Evolutionary conservation across 2,329 filamentous ascomycete species (phyloP).

Genomic region (Eutypella sp.): DNA sequence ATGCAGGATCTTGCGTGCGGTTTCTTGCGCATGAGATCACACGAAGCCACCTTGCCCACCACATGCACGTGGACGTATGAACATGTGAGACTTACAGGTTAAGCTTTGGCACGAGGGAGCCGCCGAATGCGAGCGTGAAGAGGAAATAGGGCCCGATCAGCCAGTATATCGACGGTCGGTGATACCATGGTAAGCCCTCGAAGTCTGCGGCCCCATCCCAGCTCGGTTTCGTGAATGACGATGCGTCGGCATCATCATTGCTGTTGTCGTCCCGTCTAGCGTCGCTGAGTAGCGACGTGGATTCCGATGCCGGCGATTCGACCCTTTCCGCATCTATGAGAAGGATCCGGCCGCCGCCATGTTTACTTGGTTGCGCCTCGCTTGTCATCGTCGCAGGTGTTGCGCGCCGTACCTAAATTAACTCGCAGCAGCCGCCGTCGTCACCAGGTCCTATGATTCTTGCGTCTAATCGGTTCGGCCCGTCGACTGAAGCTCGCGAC

Average conservation of each 20-base stretch:
- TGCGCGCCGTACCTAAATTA: not conserved
- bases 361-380: conserved; percentile 13
- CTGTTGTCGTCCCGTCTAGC: conserved; percentile 12
- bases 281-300: conserved; percentile 33
- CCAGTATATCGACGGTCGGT: conserved; percentile 69
- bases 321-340: conserved; percentile 22
- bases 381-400: conserved; percentile 16
- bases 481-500: no score
- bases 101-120: conserved; percentile 77
- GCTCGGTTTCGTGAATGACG: conserved; percentile 22
- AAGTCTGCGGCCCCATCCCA: conserved; percentile 56
- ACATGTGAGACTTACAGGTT: conserved; percentile 60
- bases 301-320: conserved; percentile 26
- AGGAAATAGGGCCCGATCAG: conserved; percentile 74
- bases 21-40: no score
- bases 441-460: not conserved
- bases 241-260: conserved; percentile 11
- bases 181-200: conserved; percentile 56
- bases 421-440: not conserved
- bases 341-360: conserved; percentile 13
- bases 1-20: no score
- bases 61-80: no score
- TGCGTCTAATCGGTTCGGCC: no score
- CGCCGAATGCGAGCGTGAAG: conserved; percentile 82
- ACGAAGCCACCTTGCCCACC: no score